phyloP scores from a whole-genome alignment of 805 yeast genomes.

The Lachancea waltii region DNA sequence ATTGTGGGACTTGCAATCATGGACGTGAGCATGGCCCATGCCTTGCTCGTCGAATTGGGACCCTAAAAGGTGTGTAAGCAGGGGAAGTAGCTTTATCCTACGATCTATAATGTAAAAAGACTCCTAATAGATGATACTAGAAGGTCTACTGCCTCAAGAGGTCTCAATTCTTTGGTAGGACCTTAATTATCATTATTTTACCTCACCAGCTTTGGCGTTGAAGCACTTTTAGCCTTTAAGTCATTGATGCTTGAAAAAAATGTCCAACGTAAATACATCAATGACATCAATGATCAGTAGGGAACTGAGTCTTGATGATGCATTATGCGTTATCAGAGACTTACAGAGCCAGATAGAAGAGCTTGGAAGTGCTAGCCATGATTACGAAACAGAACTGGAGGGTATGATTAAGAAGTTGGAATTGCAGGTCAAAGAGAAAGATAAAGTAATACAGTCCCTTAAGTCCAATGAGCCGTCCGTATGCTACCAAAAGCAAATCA shows the following conservation, averaged over 20 bases:
- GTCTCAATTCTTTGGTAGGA: no score
- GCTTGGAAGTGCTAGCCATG: conserved; percentile 15
- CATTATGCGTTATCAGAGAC: conserved; percentile 11
- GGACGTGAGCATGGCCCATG: conserved; percentile 51
- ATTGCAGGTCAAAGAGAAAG: conserved; percentile 6
- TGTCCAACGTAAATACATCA: background rate
- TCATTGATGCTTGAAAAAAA: background rate
- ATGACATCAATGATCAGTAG: background rate
- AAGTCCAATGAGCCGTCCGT: background rate
- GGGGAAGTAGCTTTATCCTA: background rate
- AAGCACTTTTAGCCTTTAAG: no score
- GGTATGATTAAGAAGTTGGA: conserved; percentile 13
- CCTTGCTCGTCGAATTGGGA: conserved; percentile 20
- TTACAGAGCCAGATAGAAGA: conserved; percentile 18
- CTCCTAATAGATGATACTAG: no score
- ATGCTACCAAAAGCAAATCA: conserved; percentile 6
- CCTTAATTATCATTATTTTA: background rate
- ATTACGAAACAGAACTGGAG: conserved; percentile 21
- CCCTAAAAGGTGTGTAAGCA: background rate
- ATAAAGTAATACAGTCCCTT: background rate
- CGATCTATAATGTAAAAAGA: no score
- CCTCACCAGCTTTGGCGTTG: background rate
- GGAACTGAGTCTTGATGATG: conserved; percentile 4
- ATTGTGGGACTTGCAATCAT: conserved; percentile 59
- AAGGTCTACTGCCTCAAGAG: no score